A percentile compares a stretch with the other conserved stretches of the same genome.
These are phyloP conservation scores for Colletotrichum sp. DNA, from an alignment of 2,329 filamentous ascomycete species.

Conservation along the genomic window DNA sequence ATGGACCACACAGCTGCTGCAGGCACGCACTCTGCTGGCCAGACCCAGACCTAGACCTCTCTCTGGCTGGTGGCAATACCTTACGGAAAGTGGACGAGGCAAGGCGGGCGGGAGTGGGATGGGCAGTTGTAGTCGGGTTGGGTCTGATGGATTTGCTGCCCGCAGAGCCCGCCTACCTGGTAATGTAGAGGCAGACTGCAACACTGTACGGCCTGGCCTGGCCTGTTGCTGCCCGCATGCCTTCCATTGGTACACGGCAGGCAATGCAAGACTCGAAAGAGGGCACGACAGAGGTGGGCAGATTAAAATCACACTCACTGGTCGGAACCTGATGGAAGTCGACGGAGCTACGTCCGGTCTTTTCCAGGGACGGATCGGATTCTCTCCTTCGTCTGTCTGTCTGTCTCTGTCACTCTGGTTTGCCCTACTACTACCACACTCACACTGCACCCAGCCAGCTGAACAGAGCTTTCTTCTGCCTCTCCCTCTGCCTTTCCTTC, in stretches of 20 bases:
- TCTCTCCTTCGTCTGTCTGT: not conserved
- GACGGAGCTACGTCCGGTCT: constrained; percentile 14
- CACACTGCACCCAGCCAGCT: not conserved
- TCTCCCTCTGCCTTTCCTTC: not conserved
- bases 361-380: not conserved
- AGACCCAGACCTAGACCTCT: not conserved
- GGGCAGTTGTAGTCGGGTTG: not conserved
- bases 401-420: not conserved
- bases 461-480: not conserved
- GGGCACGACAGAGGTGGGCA: not conserved
- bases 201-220: not conserved
- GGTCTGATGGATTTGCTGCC: not conserved
- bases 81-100: not conserved
- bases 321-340: not conserved
- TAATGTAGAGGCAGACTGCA: not conserved
- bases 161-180: not conserved
- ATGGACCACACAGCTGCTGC: not conserved
- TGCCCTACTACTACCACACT: not conserved
- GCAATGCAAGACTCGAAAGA: not conserved
- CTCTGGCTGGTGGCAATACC: not conserved
- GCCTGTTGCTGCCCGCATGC: not conserved
- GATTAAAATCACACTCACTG: not conserved
- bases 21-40: not conserved
- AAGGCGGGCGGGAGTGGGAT: not conserved
- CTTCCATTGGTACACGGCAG: not conserved